Evolutionary conservation across 805 yeast species (phyloP).

Genomic region (Pichia cabralensis): DNA sequence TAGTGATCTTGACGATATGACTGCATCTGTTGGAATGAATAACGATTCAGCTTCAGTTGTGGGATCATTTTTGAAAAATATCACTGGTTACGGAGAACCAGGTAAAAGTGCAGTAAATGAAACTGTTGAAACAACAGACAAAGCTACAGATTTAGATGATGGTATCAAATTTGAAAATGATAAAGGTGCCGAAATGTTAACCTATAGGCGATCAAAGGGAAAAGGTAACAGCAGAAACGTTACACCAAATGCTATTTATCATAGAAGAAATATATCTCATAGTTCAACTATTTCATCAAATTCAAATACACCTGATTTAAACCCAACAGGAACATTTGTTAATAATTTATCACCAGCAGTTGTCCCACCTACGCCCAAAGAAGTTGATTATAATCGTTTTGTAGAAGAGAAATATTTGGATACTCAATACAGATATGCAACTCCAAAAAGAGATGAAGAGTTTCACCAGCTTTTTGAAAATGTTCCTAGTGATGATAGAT

Average conservation of each 20-base stretch:
- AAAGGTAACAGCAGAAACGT: background rate
- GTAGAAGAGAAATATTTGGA: conserved; percentile 48
- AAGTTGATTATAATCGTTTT: conserved; percentile 35
- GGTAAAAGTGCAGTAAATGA: background rate
- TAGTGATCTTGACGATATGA: background rate
- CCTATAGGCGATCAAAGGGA: conserved; percentile 5
- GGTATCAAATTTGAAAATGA: conserved; percentile 8
- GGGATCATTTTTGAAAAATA: conserved; percentile 2
- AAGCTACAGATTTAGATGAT: background rate
- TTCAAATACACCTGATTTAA: conserved; percentile 2
- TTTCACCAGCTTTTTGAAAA: conserved; percentile 59
- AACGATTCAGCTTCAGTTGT: background rate
- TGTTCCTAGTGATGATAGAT: conserved; percentile 56
- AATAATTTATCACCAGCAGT: conserved; percentile 18
- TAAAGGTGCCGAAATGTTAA: conserved; percentile 9
- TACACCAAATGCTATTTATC: background rate
- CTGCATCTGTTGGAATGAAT: no score
- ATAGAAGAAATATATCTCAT: conserved; percentile 1
- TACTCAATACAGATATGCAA: conserved; percentile 56
- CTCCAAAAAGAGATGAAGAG: conserved; percentile 54
- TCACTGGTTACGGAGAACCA: conserved; percentile 2
- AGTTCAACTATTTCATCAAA: conserved; percentile 1
- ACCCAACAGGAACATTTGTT: conserved; percentile 11
- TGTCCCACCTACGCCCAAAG: conserved; percentile 36
- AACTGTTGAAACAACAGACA: background rate